These are phyloP conservation scores for Vigna mungo DNA, from an alignment of 306 rosid genomes.

Conservation along the genomic window DNA sequence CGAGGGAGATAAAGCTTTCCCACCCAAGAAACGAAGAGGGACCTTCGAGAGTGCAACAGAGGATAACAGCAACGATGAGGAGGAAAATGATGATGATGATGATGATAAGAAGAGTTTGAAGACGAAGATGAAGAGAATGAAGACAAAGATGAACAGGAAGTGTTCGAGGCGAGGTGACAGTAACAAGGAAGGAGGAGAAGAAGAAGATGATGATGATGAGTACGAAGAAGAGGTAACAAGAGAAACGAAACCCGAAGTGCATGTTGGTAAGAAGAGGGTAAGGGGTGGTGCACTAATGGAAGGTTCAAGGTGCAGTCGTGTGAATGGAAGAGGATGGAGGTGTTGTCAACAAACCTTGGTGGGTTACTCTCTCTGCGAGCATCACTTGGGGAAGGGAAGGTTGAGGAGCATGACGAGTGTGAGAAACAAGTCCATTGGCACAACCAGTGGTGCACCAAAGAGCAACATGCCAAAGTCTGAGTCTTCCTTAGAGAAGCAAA, in stretches of 20 bases:
- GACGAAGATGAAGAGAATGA: slow-evolving; percentile 42
- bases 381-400: slow-evolving; percentile 94
- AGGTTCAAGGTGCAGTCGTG: slow-evolving; percentile 98
- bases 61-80: not conserved
- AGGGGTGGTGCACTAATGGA: slow-evolving; percentile 74
- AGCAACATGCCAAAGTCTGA: not conserved
- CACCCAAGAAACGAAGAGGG: slow-evolving; percentile 78
- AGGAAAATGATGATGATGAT: too few species aligned
- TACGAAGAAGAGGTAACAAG: not conserved
- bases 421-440: slow-evolving; percentile 58
- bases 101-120: not conserved
- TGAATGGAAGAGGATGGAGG: slow-evolving; percentile 97
- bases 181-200: not conserved
- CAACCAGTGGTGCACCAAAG: slow-evolving; percentile 34
- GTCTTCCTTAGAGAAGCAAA: slow-evolving; percentile 19
- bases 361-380: slow-evolving; percentile 97
- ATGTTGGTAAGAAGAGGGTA: slow-evolving; percentile 49
- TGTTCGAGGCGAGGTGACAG: slow-evolving; percentile 38
- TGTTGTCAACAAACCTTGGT: slow-evolving; percentile 94
- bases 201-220: not conserved
- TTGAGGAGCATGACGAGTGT: slow-evolving; percentile 87
- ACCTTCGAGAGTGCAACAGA: slow-evolving; percentile 22
- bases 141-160: slow-evolving; percentile 65
- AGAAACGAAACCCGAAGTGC: slow-evolving; percentile 20
- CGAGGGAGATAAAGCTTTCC: slow-evolving; percentile 74